A percentile compares a stretch with the other conserved stretches of the same genome.
These are phyloP conservation scores for Vaccinium corymbosum DNA, from an alignment of 148 eudicot genomes.

Conservation along the genomic window DNA sequence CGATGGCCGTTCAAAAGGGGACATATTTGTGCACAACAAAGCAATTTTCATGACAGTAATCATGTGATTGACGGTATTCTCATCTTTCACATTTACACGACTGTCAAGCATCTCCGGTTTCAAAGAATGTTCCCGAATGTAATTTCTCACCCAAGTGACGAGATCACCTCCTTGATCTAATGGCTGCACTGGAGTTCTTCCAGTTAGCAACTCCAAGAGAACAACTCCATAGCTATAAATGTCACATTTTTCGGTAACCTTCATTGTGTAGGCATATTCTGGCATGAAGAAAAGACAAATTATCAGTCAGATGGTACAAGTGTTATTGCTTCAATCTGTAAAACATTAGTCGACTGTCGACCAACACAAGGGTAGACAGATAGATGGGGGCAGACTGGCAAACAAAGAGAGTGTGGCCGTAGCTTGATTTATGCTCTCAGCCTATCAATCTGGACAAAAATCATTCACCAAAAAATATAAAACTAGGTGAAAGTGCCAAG, in stretches of 20 bases:
- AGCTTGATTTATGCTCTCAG: neutral
- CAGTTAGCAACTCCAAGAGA: slow-evolving; percentile 82
- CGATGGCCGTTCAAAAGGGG: slow-evolving; percentile 77
- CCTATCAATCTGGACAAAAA: neutral
- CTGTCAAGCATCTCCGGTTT: slow-evolving; percentile 63
- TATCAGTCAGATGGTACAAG: neutral
- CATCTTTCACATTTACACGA: slow-evolving; percentile 56
- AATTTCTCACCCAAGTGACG: slow-evolving; percentile 63
- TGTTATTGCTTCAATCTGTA: neutral
- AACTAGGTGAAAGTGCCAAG: neutral
- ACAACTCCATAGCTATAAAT: slow-evolving; percentile 98
- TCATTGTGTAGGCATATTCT: slow-evolving; percentile 99
- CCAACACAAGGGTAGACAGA: neutral
- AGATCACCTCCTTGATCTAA: slow-evolving; percentile 90
- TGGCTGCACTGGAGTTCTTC: slow-evolving; percentile 88
- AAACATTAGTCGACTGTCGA: neutral
- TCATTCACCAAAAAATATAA: no score
- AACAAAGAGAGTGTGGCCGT: neutral
- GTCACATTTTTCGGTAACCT: slow-evolving; percentile 92
- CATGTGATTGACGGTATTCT: slow-evolving; percentile 65
- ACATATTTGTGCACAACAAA: slow-evolving; percentile 71
- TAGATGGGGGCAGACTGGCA: neutral
- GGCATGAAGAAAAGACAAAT: slow-evolving; percentile 18
- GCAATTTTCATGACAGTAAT: slow-evolving; percentile 71
- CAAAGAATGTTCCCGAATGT: slow-evolving; percentile 56